Evolutionary conservation across 1,284 basidiomycete genomes (phyloP).

Genomic region (Ustilago nuda): DNA sequence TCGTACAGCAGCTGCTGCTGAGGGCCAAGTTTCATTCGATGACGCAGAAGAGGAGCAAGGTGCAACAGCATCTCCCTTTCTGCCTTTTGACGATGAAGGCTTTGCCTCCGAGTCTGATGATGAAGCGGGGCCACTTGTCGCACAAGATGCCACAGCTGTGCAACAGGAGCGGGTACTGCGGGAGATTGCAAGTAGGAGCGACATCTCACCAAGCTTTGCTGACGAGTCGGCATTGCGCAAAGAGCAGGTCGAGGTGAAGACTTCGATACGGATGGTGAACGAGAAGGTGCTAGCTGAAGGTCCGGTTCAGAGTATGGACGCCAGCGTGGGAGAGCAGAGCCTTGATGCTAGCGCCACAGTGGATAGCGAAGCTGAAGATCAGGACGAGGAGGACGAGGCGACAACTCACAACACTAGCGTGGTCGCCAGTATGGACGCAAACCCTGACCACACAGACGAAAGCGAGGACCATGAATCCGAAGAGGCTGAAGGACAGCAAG

Average conservation of each 20-base stretch:
- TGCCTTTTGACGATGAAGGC: slow-evolving; percentile 25
- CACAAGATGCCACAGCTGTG: not conserved
- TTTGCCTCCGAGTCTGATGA: slow-evolving; percentile 38
- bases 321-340: slow-evolving; percentile 8
- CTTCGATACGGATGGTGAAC: not conserved
- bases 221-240: slow-evolving; percentile 1
- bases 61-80: not conserved
- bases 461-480: slow-evolving; percentile 5
- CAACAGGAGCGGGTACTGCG: not conserved
- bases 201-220: slow-evolving; percentile 33
- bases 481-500: not conserved
- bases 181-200: slow-evolving; percentile 21
- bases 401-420: not conserved
- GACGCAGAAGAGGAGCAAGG: slow-evolving; percentile 3
- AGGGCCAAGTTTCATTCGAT: slow-evolving; percentile 1
- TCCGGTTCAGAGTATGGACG: not conserved
- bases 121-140: not conserved
- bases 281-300: not conserved
- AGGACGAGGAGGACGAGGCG: not conserved
- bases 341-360: slow-evolving; percentile 3
- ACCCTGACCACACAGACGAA: not conserved
- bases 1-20: slow-evolving; percentile 3
- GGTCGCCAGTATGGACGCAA: not conserved
- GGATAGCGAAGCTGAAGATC: slow-evolving; percentile 2
- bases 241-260: not conserved